Conservation (phyloP, 1,139 yeast genomes). For the Wickerhamomyces sp. region DNA sequence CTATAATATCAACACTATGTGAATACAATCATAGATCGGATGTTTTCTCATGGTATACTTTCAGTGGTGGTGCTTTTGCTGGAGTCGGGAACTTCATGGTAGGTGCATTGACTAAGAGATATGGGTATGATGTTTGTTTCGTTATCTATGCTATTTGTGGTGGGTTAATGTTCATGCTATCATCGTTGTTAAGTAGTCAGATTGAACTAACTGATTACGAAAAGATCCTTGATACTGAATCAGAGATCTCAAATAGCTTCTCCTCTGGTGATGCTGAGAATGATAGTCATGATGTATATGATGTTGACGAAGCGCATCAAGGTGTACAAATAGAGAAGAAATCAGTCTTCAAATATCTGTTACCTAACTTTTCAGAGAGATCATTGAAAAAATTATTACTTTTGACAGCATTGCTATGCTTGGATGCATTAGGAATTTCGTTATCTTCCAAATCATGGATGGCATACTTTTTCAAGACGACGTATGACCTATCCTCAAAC, state of each 20-base stretch:
- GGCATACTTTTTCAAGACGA: conserved; percentile 36
- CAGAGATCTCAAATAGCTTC: too few relatives aligned
- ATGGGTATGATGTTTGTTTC: conserved; percentile 53
- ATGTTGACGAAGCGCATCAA: too few relatives aligned
- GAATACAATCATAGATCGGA: conserved; percentile 65
- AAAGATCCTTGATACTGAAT: conserved; percentile 2
- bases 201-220: conserved; percentile 42
- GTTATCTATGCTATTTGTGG: conserved; percentile 54
- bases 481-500: conserved; percentile 32
- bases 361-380: conserved; percentile 12
- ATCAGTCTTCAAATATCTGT: conserved; percentile 1
- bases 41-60: conserved; percentile 52
- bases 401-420: conserved; percentile 34
- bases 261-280: conserved; percentile 1
- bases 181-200: conserved; percentile 46
- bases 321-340: not conserved
- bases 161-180: conserved; percentile 43
- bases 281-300: too few relatives aligned
- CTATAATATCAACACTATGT: conserved; percentile 77
- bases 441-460: conserved; percentile 42
- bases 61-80: conserved; percentile 67
- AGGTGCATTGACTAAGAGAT: conserved; percentile 49
- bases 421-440: conserved; percentile 42
- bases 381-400: conserved; percentile 28
- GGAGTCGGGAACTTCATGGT: conserved; percentile 69